Conservation (phyloP, 352 stramenopile genomes). For the Phytopythium litorale region DNA sequence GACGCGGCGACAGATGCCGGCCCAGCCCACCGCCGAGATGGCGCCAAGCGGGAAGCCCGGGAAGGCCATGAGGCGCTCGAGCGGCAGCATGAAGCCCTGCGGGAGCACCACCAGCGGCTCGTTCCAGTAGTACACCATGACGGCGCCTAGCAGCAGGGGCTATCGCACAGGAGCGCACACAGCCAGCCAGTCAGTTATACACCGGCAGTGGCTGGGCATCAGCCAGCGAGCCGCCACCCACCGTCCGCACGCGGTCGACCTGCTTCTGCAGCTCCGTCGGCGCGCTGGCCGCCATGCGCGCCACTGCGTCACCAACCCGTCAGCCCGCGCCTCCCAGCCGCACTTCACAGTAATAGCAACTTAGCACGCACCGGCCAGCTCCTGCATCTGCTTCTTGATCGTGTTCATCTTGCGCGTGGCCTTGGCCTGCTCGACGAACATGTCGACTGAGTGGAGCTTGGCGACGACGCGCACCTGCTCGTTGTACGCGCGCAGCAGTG, state of each 20-base stretch:
- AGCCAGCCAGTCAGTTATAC: not conserved
- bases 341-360: not conserved
- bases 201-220: not conserved
- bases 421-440: slow-evolving; percentile 87
- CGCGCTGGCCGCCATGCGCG: slow-evolving; percentile 58
- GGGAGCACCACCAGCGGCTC: slow-evolving; percentile 66
- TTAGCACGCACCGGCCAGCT: slow-evolving; percentile 50
- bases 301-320: slow-evolving; percentile 23
- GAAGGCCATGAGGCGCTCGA: slow-evolving; percentile 73
- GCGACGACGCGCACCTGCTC: slow-evolving; percentile 76
- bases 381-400: slow-evolving; percentile 83
- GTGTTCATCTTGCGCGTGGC: slow-evolving; percentile 82
- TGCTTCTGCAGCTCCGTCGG: slow-evolving; percentile 74
- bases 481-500: slow-evolving; percentile 68
- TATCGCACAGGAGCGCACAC: slow-evolving; percentile 13
- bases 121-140: slow-evolving; percentile 75
- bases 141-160: slow-evolving; percentile 49
- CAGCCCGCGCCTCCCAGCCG: too few species aligned
- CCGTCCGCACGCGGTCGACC: slow-evolving; percentile 65
- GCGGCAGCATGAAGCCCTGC: slow-evolving; percentile 70
- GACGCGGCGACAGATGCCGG: slow-evolving; percentile 68
- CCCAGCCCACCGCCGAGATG: slow-evolving; percentile 77
- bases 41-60: slow-evolving; percentile 71
- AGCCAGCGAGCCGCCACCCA: slow-evolving; percentile 18
- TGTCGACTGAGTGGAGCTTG: slow-evolving; percentile 84